Conservation (phyloP, 129 eudicot genomes). For the Erigeron canadensis region DNA sequence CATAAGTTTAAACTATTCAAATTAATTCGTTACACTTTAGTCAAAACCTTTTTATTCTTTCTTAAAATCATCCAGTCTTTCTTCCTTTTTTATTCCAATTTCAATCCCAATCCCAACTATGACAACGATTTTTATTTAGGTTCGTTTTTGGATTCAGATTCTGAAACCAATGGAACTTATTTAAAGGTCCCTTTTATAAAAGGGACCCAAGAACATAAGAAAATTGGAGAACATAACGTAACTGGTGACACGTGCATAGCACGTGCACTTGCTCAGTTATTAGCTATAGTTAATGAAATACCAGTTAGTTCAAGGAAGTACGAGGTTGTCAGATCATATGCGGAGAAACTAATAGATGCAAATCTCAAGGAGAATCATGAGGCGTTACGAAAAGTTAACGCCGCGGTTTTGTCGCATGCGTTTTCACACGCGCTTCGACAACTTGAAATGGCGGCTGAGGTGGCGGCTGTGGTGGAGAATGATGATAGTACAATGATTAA, state of each 20-base stretch:
- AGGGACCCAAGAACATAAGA: not conserved
- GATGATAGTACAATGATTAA: slow-evolving; percentile 12
- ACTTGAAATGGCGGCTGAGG: slow-evolving; percentile 40
- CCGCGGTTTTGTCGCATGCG: slow-evolving; percentile 55
- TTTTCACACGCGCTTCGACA: slow-evolving; percentile 53
- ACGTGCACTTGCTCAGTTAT: slow-evolving; percentile 66
- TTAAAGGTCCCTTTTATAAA: slow-evolving; percentile 9
- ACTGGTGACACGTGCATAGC: slow-evolving; percentile 49
- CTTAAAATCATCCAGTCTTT: slow-evolving; percentile 40
- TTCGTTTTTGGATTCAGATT: not conserved
- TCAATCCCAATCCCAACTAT: not conserved
- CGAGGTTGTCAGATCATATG: slow-evolving; percentile 58
- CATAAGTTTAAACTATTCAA: slow-evolving; percentile 40
- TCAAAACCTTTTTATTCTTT: slow-evolving; percentile 44
- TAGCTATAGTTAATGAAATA: slow-evolving; percentile 51
- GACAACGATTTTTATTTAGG: not conserved
- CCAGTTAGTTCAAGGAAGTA: slow-evolving; percentile 84
- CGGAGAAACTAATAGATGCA: slow-evolving; percentile 65
- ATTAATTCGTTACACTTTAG: slow-evolving; percentile 39
- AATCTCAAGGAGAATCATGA: slow-evolving; percentile 45
- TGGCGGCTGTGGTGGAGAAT: not conserved
- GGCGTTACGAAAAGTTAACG: slow-evolving; percentile 50
- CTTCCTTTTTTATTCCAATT: slow-evolving; percentile 13
- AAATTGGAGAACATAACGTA: not conserved
- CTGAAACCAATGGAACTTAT: not conserved